Percentiles rank a stretch among this genome's conserved stretches.
These are phyloP conservation scores for Penicillium sp. DNA, from an alignment of 2,329 filamentous ascomycete genomes.

Conservation along the genomic window DNA sequence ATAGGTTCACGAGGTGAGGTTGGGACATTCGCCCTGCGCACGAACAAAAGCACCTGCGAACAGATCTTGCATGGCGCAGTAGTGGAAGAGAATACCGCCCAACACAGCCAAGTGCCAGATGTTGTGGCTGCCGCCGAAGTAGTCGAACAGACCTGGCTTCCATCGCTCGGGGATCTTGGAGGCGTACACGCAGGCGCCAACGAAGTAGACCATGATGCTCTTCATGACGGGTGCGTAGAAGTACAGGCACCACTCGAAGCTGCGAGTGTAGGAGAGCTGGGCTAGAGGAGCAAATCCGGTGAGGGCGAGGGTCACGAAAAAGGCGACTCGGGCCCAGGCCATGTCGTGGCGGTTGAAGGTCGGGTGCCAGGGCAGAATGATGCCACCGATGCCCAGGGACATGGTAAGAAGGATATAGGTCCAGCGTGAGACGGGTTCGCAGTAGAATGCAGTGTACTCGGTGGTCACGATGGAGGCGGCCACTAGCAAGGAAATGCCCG, in stretches of 20 bases:
- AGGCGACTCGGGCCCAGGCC: constrained; percentile 87
- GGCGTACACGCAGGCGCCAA: constrained; percentile 83
- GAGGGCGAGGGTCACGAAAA: constrained; percentile 81
- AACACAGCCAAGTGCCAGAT: constrained; percentile 95
- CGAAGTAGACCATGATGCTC: constrained; percentile 79
- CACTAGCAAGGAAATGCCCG: constrained; percentile 91
- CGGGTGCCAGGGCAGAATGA: constrained; percentile 93
- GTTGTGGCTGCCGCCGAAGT: constrained; percentile 92
- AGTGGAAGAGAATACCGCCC: constrained; percentile 96
- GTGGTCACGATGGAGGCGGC: constrained; percentile 94
- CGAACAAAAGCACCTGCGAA: constrained; percentile 75
- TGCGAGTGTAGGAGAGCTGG: constrained; percentile 76
- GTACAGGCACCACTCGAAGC: constrained; percentile 74
- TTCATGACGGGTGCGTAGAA: constrained; percentile 89
- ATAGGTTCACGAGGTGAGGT: constrained; percentile 24
- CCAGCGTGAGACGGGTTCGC: constrained; percentile 83
- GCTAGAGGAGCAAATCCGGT: constrained; percentile 88
- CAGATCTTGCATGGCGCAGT: constrained; percentile 91
- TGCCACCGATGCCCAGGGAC: constrained; percentile 76
- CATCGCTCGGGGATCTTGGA: constrained; percentile 91
- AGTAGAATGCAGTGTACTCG: constrained; percentile 98
- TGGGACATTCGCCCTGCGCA: constrained; percentile 53
- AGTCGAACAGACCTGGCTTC: constrained; percentile 91
- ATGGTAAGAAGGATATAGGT: constrained; percentile 81
- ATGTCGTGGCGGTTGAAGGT: constrained; percentile 90